Conservation (phyloP, 495 filamentous ascomycete genomes). For the Aspergillus incahuasiensis region DNA sequence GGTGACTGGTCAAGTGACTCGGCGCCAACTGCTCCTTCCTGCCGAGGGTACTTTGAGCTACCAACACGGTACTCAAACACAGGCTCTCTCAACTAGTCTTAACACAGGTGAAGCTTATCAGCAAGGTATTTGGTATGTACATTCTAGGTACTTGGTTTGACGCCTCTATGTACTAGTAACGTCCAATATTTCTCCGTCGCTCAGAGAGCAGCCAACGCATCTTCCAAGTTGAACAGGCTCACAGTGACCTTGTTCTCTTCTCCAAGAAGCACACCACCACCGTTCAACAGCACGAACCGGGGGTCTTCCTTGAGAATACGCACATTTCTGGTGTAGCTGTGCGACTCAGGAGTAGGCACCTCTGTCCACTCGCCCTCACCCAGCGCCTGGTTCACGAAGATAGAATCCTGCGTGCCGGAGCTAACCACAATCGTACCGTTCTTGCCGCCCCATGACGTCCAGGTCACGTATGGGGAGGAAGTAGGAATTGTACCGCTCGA, state of each 20-base stretch:
- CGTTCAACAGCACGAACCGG: slow-evolving; percentile 22
- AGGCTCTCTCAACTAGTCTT: no score
- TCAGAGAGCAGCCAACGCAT: slow-evolving; percentile 7
- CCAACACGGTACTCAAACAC: no score
- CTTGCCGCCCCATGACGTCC: slow-evolving; percentile 48
- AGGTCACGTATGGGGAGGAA: slow-evolving; percentile 52
- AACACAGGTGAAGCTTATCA: no score
- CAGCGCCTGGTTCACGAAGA: slow-evolving; percentile 56
- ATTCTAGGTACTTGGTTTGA: no score
- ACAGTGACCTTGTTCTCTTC: slow-evolving; percentile 26
- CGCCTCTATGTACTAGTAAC: background rate
- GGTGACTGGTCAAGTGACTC: background rate
- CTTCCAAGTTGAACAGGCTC: slow-evolving; percentile 30
- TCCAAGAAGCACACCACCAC: slow-evolving; percentile 25
- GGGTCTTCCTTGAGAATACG: slow-evolving; percentile 35
- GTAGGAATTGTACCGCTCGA: slow-evolving; percentile 48
- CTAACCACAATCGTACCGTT: slow-evolving; percentile 58
- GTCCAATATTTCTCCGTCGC: background rate
- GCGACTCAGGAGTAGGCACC: slow-evolving; percentile 40
- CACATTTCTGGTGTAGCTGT: slow-evolving; percentile 49
- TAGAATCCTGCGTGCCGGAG: slow-evolving; percentile 40
- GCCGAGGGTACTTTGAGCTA: no score
- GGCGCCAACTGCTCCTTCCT: background rate
- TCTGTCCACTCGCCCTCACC: slow-evolving; percentile 55
- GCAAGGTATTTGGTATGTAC: no score